These are phyloP conservation scores for Carex myosuroides DNA, from an alignment of 176 grass and related monocot species.

Conservation along the genomic window DNA sequence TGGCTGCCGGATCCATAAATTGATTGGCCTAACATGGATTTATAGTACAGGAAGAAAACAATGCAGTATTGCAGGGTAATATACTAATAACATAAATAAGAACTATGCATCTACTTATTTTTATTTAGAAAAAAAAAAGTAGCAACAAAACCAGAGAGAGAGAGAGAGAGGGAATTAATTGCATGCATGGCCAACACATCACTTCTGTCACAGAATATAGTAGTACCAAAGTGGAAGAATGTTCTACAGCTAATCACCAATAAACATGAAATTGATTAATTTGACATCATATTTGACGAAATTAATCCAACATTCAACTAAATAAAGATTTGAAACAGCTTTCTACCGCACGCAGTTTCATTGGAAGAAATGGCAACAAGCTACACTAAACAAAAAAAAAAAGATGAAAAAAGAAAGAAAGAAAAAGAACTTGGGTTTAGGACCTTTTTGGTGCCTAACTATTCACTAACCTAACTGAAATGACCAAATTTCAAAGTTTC, in stretches of 20 bases:
- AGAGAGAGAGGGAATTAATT: not conserved
- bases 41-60: not conserved
- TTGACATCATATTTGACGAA: not conserved
- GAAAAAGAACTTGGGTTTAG: not conserved
- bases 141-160: not conserved
- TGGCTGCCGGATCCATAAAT: not conserved
- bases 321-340: not conserved
- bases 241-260: not conserved
- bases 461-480: conserved; percentile 27
- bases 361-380: not conserved
- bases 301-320: not conserved
- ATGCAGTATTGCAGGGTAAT: not conserved
- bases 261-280: conserved; percentile 8
- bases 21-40: not conserved
- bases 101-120: not conserved
- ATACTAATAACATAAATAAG: not conserved
- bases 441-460: conserved; percentile 14
- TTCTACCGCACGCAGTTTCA: not conserved
- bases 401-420: not conserved
- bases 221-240: conserved; percentile 7
- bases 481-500: conserved; percentile 20
- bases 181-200: conserved; percentile 21
- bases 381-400: not conserved
- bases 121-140: not conserved
- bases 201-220: conserved; percentile 10